phyloP scores from a whole-genome alignment of 768 basidiomycete genomes.

The Pluteus cervinus region DNA sequence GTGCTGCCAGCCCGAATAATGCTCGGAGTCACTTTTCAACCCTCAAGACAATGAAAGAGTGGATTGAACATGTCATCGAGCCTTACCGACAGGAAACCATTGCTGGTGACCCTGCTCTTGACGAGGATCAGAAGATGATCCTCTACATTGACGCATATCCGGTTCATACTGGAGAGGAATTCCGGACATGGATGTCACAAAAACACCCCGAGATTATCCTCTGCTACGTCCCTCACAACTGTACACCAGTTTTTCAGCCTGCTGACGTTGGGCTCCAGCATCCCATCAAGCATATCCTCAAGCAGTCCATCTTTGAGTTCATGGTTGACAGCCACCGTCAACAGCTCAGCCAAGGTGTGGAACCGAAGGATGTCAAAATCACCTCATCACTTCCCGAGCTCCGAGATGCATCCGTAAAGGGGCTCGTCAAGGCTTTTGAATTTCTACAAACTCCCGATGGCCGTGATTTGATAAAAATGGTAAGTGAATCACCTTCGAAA shows the following conservation, averaged over 20 bases:
- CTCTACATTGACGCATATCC: slow-evolving; percentile 20
- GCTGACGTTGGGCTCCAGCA: slow-evolving; percentile 23
- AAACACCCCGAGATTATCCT: slow-evolving; percentile 15
- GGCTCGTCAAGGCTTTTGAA: slow-evolving; percentile 12
- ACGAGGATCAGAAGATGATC: slow-evolving; percentile 13
- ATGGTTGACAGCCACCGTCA: slow-evolving; percentile 11
- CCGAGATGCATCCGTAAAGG: slow-evolving; percentile 14
- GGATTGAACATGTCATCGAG: slow-evolving; percentile 9
- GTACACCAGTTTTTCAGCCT: slow-evolving; percentile 18
- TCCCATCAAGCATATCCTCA: slow-evolving; percentile 18
- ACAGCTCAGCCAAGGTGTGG: slow-evolving; percentile 10
- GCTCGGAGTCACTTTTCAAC: slow-evolving; percentile 20
- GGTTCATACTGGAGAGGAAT: slow-evolving; percentile 19
- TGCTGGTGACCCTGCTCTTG: slow-evolving; percentile 6
- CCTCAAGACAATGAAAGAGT: slow-evolving; percentile 21
- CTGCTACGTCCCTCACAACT: slow-evolving; percentile 20
- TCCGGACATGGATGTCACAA: slow-evolving; percentile 11
- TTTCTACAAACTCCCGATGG: too few species aligned
- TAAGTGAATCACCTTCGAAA: too few species aligned
- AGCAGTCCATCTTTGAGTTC: slow-evolving; percentile 10
- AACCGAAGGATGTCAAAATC: slow-evolving; percentile 10
- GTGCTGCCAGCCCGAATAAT: slow-evolving; percentile 14
- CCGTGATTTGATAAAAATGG: too few species aligned
- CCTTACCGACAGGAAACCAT: slow-evolving; percentile 11
- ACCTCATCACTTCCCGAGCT: too few species aligned